phyloP scores from a whole-genome alignment of 352 stramenopile genomes.

The Pythium inflatum region DNA sequence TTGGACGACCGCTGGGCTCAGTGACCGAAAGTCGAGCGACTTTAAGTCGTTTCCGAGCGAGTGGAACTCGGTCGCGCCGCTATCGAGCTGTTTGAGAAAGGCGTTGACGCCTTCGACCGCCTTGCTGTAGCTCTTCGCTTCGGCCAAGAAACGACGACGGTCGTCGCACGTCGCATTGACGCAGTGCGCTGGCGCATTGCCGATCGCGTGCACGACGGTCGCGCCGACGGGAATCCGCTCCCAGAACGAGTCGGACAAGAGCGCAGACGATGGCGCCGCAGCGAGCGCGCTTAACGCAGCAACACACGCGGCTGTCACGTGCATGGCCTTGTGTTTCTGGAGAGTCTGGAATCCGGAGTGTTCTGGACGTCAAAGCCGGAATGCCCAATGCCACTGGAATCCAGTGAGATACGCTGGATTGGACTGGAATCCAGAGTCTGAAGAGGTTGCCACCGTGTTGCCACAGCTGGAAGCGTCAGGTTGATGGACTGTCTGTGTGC shows the following conservation, averaged over 20 bases:
- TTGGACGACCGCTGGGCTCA: background rate
- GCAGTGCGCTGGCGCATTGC: background rate
- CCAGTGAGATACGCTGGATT: too few relatives aligned
- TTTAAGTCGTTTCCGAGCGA: background rate
- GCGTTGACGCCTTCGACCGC: background rate
- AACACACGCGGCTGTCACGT: background rate
- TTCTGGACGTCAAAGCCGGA: too few relatives aligned
- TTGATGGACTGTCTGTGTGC: too few relatives aligned
- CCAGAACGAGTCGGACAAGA: conserved; percentile 14
- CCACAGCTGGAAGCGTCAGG: too few relatives aligned
- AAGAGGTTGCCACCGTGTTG: too few relatives aligned
- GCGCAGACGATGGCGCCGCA: background rate
- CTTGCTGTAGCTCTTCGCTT: background rate
- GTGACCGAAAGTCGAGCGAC: conserved; percentile 1
- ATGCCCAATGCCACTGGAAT: too few relatives aligned
- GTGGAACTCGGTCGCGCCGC: background rate
- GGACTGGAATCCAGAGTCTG: too few relatives aligned
- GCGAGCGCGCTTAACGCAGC: too few relatives aligned
- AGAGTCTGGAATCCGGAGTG: too few relatives aligned
- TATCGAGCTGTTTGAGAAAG: background rate
- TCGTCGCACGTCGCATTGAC: background rate
- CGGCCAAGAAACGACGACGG: background rate
- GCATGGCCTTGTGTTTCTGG: too few relatives aligned
- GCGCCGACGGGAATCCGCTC: background rate
- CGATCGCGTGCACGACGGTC: background rate